Percentiles rank a stretch among this genome's conserved stretches.
These are phyloP conservation scores for Podosphaera xanthii DNA, from an alignment of 2,329 filamentous ascomycete genomes.

Conservation along the genomic window DNA sequence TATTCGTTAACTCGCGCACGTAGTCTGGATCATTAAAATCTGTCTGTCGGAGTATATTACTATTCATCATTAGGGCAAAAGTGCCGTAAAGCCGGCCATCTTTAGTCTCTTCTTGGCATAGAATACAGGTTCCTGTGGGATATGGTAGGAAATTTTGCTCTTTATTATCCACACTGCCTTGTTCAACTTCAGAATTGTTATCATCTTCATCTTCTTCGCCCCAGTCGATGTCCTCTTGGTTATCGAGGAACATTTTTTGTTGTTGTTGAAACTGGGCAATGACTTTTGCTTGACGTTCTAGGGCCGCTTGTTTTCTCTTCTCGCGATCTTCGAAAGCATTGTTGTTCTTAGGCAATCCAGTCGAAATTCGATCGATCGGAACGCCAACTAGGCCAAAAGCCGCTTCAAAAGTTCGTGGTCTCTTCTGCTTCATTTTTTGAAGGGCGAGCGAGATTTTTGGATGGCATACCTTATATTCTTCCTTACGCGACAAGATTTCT, in stretches of 20 bases:
- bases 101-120: constrained; percentile 90
- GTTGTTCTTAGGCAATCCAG: constrained; percentile 52
- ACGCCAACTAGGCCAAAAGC: constrained; percentile 42
- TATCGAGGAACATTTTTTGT: constrained; percentile 82
- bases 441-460: constrained; percentile 69
- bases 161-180: constrained; percentile 34
- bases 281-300: constrained; percentile 73
- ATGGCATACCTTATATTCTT: constrained; percentile 61
- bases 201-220: constrained; percentile 59
- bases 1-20: constrained; percentile 59
- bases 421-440: constrained; percentile 64
- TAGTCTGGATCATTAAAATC: constrained; percentile 62
- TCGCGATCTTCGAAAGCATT: constrained; percentile 41
- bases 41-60: constrained; percentile 68
- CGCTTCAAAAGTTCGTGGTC: constrained; percentile 46
- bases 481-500: constrained; percentile 37
- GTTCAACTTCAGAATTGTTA: constrained; percentile 32
- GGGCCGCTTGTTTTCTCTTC: constrained; percentile 70
- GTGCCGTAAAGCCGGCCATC: constrained; percentile 78
- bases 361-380: constrained; percentile 57
- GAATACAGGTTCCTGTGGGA: constrained; percentile 75
- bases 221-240: constrained; percentile 73
- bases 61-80: constrained; percentile 74
- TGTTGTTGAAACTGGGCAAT: constrained; percentile 98
- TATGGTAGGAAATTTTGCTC: constrained; percentile 69